phyloP scores from a whole-genome alignment of 192 early-diverging fungal genomes.

The Coemansia sp. region DNA sequence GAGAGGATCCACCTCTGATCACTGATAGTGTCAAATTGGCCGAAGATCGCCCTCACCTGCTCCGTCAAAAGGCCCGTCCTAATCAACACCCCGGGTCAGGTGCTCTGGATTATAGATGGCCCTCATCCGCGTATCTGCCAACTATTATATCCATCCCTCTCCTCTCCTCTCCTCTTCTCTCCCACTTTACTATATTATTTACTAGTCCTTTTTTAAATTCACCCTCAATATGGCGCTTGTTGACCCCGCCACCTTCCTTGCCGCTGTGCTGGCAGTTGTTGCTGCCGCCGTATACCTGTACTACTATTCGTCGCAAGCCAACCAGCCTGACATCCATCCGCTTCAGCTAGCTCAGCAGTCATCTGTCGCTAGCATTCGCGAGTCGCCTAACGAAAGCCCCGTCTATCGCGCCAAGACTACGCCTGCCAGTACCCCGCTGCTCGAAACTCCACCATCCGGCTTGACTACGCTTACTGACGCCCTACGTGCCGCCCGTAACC shows the following conservation, averaged over 20 bases:
- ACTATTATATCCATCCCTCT: background rate
- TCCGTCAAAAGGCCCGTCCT: background rate
- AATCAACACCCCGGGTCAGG: background rate
- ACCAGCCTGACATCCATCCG: conserved; percentile 50
- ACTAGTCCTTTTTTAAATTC: background rate
- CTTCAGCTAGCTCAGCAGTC: conserved; percentile 51
- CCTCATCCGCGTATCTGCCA: background rate
- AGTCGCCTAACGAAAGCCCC: conserved; percentile 29
- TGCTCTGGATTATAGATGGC: background rate
- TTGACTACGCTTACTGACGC: conserved; percentile 24
- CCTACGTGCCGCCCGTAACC: conserved; percentile 21
- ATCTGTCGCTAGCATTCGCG: conserved; percentile 32
- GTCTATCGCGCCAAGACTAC: conserved; percentile 46
- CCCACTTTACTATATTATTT: background rate
- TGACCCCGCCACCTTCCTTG: conserved; percentile 28
- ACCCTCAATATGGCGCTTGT: conserved; percentile 14
- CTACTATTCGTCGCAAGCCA: conserved; percentile 49
- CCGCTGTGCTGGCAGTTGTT: conserved; percentile 19
- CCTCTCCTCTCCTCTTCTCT: background rate
- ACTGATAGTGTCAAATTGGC: background rate
- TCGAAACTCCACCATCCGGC: conserved; percentile 9
- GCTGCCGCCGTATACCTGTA: conserved; percentile 38
- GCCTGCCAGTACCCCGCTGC: conserved; percentile 31
- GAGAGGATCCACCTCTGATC: background rate
- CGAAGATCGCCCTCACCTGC: background rate